phyloP scores from a whole-genome alignment of 2,329 filamentous ascomycete genomes.

The Phyllosticta citriasiana region DNA sequence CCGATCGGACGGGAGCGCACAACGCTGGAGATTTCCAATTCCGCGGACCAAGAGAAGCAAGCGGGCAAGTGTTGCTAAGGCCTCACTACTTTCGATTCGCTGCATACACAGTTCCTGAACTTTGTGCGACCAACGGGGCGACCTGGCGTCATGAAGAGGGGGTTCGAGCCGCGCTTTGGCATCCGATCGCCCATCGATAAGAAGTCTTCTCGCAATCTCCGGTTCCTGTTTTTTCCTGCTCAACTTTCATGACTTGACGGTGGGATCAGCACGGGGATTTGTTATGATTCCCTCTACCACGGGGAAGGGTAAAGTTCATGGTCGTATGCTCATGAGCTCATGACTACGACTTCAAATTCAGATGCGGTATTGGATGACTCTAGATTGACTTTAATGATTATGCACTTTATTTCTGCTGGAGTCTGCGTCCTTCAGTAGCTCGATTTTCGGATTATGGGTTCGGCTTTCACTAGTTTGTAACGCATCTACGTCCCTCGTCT shows the following conservation, averaged over 20 bases:
- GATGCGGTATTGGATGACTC: constrained; percentile 8
- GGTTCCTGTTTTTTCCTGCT: constrained; percentile 6
- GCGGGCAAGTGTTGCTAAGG: constrained; percentile 69
- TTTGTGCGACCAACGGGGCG: constrained; percentile 3
- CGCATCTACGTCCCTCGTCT: neutral
- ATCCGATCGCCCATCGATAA: constrained; percentile 4
- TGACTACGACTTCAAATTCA: constrained; percentile 10
- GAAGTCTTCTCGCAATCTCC: constrained; percentile 9
- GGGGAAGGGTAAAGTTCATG: constrained; percentile 5
- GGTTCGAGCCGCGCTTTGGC: constrained; percentile 6
- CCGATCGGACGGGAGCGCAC: constrained; percentile 66
- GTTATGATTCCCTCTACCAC: constrained; percentile 5
- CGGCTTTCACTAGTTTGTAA: neutral
- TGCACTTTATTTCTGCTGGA: neutral
- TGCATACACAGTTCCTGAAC: constrained; percentile 9
- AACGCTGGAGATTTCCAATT: constrained; percentile 74
- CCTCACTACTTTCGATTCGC: constrained; percentile 11
- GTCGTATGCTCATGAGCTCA: constrained; percentile 11
- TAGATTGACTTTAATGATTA: neutral
- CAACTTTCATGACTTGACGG: constrained; percentile 3
- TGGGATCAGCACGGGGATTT: constrained; percentile 6
- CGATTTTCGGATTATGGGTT: neutral
- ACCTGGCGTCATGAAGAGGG: constrained; percentile 9
- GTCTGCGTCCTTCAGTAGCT: neutral
- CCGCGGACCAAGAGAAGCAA: constrained; percentile 70